Evolutionary conservation across 73 alveolate species (phyloP), one percentile per base, ranked within the genome.

Genomic region (Paraurostyla sp.): DNA sequence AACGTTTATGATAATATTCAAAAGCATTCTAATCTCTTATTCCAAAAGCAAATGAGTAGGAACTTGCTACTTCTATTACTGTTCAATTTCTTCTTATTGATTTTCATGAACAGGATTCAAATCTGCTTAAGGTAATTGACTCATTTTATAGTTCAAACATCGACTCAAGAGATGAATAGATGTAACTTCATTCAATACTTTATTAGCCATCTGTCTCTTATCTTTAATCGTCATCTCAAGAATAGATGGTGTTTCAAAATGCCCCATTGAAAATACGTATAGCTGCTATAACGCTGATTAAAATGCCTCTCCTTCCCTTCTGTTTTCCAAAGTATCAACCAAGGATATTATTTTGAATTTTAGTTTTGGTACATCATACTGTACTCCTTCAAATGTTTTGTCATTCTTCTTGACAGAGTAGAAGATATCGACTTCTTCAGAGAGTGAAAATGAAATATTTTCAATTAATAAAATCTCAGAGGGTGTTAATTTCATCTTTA

Each of bases 351-450:
- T 9, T 41, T 25, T 38, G 35, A 35, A 59, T 36, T 40, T 69
- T 4, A 69, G 7, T 13, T 3, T 13, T 18, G 6, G 41, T 38
- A 35, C 7, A 43, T 69, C 63, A 69, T n/a, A 69, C 23, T 3
- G 36, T 38, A 4, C 7, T 30, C 9, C 16, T 33, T 60, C 50
- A 69, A 69, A 69, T 3, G 7, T 33, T 13, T 15, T 35, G 7
- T 18, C 16, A 25, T 69, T 69, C 18, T 43, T 3, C 16, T 69
- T 18, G 6, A 38, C 6, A 25, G 65, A 16, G 38, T 69, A 69
- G 63, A 69, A 69, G 20, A 69, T 69, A 69, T 69, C 84, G 4
- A 69, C 35, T 23, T 69, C 84, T 46, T 69, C 84, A 22, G 65
- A 41, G 7, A 69, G 63, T 36, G 84, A 69, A 25, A 11, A 69